A percentile compares a stretch with the other conserved stretches of the same genome.
These are phyloP conservation scores for Cercophora scortea DNA, from an alignment of 495 filamentous ascomycete genomes.

Conservation along the genomic window DNA sequence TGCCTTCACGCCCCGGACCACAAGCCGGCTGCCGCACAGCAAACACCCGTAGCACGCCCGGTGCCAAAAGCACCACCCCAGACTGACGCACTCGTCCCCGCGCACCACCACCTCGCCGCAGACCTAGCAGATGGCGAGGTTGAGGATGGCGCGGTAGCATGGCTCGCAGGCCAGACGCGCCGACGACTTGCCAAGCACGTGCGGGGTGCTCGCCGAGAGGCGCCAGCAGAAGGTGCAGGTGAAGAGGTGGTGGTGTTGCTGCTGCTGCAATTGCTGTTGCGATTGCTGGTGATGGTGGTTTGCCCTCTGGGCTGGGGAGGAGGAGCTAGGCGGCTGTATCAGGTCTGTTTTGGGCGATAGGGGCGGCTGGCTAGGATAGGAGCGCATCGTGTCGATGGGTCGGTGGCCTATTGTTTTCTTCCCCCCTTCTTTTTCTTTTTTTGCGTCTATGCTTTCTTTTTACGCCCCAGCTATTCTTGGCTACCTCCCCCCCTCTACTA, in stretches of 20 bases:
- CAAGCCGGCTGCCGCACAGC: constrained; percentile 25
- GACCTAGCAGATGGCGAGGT: constrained; percentile 41
- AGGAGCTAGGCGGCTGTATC: neutral
- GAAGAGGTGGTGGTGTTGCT: constrained; percentile 18
- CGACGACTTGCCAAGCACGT: constrained; percentile 17
- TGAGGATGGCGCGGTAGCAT: constrained; percentile 31
- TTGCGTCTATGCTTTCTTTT: too few relatives aligned
- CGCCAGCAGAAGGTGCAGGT: constrained; percentile 44
- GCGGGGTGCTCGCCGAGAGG: constrained; percentile 13
- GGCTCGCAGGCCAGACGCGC: constrained; percentile 31
- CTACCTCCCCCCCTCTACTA: too few relatives aligned
- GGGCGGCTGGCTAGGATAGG: too few relatives aligned
- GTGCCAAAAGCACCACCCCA: constrained; percentile 46
- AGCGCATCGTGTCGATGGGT: too few relatives aligned
- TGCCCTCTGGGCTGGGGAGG: neutral
- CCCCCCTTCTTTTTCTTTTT: too few relatives aligned
- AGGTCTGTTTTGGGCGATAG: too few relatives aligned
- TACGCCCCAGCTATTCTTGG: too few relatives aligned
- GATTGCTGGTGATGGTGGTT: neutral
- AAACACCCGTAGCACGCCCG: constrained; percentile 39
- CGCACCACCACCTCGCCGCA: constrained; percentile 38
- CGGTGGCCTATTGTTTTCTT: too few relatives aligned
- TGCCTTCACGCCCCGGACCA: constrained; percentile 6
- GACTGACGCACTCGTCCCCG: constrained; percentile 36
- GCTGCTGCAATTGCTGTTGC: neutral